Evolutionary conservation across 2,329 filamentous ascomycete genomes (phyloP).

Genomic region (Madurella mycetomatis): DNA sequence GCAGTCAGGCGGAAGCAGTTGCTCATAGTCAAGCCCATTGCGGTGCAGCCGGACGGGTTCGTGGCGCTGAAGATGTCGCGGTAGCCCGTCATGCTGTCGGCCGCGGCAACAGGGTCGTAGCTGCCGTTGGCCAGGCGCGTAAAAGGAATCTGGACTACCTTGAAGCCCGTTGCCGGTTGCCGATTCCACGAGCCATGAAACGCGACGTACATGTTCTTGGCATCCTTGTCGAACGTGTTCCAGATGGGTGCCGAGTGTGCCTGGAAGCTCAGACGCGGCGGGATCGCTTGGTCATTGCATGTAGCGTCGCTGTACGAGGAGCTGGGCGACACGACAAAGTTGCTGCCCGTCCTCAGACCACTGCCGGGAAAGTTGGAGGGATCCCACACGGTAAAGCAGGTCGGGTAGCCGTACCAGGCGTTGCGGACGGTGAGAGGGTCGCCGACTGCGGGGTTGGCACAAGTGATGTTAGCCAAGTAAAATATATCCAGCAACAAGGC

Average conservation of each 20-base stretch:
- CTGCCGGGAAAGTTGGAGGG: conserved; percentile 24
- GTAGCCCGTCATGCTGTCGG: conserved; percentile 30
- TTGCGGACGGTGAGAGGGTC: conserved; percentile 28
- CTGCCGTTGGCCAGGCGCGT: conserved; percentile 26
- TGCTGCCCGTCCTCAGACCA: conserved; percentile 32
- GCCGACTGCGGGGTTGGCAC: conserved; percentile 22
- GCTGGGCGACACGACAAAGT: conserved; percentile 37
- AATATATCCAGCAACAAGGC: too few relatives aligned
- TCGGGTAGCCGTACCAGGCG: conserved; percentile 51
- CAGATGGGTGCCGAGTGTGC: conserved; percentile 31
- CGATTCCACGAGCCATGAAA: conserved; percentile 32
- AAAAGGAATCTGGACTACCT: conserved; percentile 31
- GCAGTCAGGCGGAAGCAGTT: conserved; percentile 35
- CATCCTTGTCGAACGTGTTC: conserved; percentile 29
- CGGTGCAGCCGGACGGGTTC: conserved; percentile 29
- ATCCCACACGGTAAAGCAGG: conserved; percentile 33
- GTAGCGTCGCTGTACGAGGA: conserved; percentile 34
- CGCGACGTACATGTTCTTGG: conserved; percentile 32
- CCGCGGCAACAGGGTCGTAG: conserved; percentile 30
- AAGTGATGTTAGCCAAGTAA: neutral
- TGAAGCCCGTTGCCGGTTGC: conserved; percentile 30
- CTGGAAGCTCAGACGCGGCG: conserved; percentile 37
- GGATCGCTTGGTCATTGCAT: conserved; percentile 31
- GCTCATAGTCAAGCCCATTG: conserved; percentile 34
- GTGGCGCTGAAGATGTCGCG: conserved; percentile 27